Conservation (phyloP, 2,329 filamentous ascomycete genomes). For the Didymella keratinophila region DNA sequence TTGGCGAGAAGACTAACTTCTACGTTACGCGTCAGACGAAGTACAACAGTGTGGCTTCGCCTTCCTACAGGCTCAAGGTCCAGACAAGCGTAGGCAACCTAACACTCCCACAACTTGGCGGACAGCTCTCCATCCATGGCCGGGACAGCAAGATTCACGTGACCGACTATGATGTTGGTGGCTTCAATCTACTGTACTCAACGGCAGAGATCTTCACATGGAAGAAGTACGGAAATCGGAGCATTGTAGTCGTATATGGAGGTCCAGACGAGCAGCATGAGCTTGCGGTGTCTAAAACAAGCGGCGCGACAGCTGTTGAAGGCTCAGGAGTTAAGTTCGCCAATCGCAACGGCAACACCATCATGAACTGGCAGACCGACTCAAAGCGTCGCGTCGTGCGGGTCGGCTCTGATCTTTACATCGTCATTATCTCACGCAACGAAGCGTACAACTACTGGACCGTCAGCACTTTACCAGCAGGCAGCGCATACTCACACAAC, state of each 20-base stretch:
- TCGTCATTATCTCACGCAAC: slow-evolving; percentile 68
- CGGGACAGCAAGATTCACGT: slow-evolving; percentile 72
- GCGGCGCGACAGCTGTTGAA: slow-evolving; percentile 44
- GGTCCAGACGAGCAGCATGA: slow-evolving; percentile 68
- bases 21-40: slow-evolving; percentile 70
- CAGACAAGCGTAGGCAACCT: slow-evolving; percentile 61
- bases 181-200: slow-evolving; percentile 66
- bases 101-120: slow-evolving; percentile 65
- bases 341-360: slow-evolving; percentile 53
- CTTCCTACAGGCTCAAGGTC: slow-evolving; percentile 68
- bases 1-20: slow-evolving; percentile 63
- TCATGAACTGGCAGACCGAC: slow-evolving; percentile 63
- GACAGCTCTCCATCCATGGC: slow-evolving; percentile 62
- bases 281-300: slow-evolving; percentile 56
- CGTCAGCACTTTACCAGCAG: slow-evolving; percentile 43
- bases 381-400: slow-evolving; percentile 58
- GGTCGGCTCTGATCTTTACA: slow-evolving; percentile 56
- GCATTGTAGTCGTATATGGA: slow-evolving; percentile 68
- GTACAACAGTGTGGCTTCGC: slow-evolving; percentile 63
- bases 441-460: slow-evolving; percentile 74
- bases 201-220: slow-evolving; percentile 73
- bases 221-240: slow-evolving; percentile 65
- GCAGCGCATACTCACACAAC: slow-evolving; percentile 24
- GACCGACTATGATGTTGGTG: slow-evolving; percentile 69
- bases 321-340: slow-evolving; percentile 49